Evolutionary conservation across 2,329 filamentous ascomycete species (phyloP).

Genomic region (Calonectria montana): DNA sequence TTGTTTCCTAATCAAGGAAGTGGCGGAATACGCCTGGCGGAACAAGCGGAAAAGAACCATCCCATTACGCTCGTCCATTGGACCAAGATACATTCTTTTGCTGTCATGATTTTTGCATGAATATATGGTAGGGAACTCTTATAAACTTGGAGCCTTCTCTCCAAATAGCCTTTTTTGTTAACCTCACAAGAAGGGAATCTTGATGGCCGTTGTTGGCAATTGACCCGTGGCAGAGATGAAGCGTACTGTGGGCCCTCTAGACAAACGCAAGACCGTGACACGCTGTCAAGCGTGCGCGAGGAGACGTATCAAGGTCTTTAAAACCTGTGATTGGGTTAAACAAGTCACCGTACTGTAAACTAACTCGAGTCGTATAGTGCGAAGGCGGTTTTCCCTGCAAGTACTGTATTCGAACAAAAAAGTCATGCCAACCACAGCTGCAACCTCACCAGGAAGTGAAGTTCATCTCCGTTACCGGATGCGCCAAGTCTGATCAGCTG

Average conservation of each 20-base stretch:
- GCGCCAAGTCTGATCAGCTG: neutral
- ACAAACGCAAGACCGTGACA: conserved; percentile 38
- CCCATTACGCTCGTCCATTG: neutral
- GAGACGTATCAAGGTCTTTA: conserved; percentile 41
- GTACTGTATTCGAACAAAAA: conserved; percentile 40
- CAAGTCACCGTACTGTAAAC: too few species aligned
- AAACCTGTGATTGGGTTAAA: neutral
- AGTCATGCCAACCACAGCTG: conserved; percentile 33
- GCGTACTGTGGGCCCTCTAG: conserved; percentile 39
- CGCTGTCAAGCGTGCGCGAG: conserved; percentile 42
- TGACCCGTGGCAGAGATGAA: neutral
- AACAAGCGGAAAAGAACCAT: neutral
- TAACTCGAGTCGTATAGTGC: conserved; percentile 28
- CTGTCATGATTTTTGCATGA: too few species aligned
- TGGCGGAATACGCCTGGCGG: neutral
- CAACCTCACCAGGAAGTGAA: neutral
- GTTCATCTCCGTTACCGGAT: conserved; percentile 23
- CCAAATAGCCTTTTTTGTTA: too few species aligned
- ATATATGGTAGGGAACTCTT: too few species aligned
- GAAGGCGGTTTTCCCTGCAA: conserved; percentile 40
- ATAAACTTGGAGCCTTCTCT: too few species aligned
- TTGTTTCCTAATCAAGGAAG: neutral
- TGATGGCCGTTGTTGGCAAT: too few species aligned
- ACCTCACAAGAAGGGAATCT: too few species aligned
- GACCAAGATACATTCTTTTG: too few species aligned